phyloP scores from a whole-genome alignment of 2,329 filamentous ascomycete genomes.

The Penicillium sp. region DNA sequence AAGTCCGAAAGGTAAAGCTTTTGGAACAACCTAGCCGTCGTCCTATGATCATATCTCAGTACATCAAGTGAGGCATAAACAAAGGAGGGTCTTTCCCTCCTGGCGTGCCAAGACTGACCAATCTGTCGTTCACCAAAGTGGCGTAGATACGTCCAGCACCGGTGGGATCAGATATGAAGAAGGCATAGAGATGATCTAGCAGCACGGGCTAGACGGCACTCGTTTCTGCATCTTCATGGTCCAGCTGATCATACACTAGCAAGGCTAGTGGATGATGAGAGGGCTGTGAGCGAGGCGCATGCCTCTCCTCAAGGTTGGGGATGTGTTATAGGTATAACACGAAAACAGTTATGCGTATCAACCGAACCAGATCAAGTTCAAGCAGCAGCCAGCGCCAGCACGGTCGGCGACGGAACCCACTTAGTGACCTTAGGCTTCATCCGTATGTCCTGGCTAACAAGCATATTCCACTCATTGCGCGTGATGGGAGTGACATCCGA shows the following conservation, averaged over 20 bases:
- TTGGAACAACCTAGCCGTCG: neutral
- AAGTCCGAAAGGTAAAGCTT: neutral
- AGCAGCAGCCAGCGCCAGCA: slow-evolving; percentile 28
- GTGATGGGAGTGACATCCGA: slow-evolving; percentile 46
- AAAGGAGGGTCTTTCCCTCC: neutral
- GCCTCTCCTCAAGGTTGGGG: neutral
- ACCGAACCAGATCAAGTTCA: slow-evolving; percentile 13
- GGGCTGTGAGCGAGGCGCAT: neutral
- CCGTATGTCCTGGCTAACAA: slow-evolving; percentile 33
- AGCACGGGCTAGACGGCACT: neutral
- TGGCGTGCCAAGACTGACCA: neutral
- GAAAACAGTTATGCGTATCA: neutral
- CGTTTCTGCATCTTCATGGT: neutral
- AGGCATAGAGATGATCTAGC: neutral
- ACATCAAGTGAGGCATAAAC: too few relatives aligned
- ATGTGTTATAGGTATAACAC: neutral
- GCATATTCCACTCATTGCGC: slow-evolving; percentile 42
- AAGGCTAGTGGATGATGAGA: neutral
- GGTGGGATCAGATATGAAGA: neutral
- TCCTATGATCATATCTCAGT: neutral
- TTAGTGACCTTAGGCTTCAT: slow-evolving; percentile 35
- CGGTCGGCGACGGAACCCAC: slow-evolving; percentile 37
- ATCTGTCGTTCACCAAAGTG: neutral
- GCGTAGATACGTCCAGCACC: neutral
- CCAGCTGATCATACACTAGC: neutral